Conservation (phyloP, 176 grass and related monocot species). For the Phyllostachys edulis region DNA sequence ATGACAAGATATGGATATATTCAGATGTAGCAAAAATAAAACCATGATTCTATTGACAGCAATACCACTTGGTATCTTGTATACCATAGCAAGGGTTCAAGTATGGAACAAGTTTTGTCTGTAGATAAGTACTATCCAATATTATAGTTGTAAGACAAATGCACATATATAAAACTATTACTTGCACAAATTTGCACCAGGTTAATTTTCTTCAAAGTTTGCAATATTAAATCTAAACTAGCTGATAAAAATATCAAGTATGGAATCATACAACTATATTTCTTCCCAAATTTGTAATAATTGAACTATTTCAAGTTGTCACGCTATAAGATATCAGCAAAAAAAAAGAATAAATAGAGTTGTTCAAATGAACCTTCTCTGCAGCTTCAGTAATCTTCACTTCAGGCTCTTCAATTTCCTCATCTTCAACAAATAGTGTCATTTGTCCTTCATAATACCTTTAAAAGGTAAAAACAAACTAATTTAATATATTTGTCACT, state of each 20-base stretch:
- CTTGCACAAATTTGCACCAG: background rate
- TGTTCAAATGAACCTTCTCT: slow-evolving; percentile 64
- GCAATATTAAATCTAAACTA: background rate
- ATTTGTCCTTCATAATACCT: slow-evolving; percentile 85
- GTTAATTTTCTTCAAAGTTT: background rate
- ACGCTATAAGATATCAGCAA: background rate
- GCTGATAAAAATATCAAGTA: background rate
- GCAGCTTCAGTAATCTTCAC: slow-evolving; percentile 77
- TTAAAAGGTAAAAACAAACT: background rate
- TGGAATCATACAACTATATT: background rate
- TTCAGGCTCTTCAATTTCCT: slow-evolving; percentile 56
- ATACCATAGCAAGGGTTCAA: background rate
- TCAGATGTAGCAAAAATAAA: background rate
- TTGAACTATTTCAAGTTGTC: background rate
- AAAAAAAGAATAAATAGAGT: background rate
- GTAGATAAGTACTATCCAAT: background rate
- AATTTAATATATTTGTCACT: background rate
- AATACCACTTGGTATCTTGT: background rate
- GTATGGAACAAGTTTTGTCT: background rate
- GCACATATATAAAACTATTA: slow-evolving; percentile 12
- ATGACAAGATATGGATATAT: background rate
- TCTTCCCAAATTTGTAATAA: background rate
- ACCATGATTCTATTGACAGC: background rate
- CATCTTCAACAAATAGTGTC: slow-evolving; percentile 49
- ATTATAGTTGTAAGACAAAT: background rate